phyloP scores from a whole-genome alignment of 768 basidiomycete species.

The Boletus vinaceobasis region DNA sequence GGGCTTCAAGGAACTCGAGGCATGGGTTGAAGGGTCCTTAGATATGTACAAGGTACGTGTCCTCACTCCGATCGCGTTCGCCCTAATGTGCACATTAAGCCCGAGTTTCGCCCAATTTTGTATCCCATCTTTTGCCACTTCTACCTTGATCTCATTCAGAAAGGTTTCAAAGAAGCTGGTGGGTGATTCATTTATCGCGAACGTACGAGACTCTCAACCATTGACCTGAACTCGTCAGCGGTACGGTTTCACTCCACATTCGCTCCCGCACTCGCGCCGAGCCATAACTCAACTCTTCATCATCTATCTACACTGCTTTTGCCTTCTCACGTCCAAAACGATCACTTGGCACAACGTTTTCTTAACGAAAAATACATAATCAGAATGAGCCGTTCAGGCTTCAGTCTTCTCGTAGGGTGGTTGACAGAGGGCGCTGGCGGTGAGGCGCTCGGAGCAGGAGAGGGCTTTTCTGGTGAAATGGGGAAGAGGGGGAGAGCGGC shows the following conservation, averaged over 20 bases:
- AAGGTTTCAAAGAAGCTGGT: constrained; percentile 90
- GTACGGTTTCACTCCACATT: constrained; percentile 72
- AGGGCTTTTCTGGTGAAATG: constrained; percentile 75
- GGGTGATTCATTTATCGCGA: constrained; percentile 25
- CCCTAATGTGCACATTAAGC: constrained; percentile 44
- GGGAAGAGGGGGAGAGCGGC: constrained; percentile 84
- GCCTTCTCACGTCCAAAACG: constrained; percentile 79
- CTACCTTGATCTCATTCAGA: constrained; percentile 89
- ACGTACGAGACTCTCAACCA: constrained; percentile 3
- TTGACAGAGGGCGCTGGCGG: constrained; percentile 89
- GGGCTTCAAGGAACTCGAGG: constrained; percentile 80
- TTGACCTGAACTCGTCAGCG: constrained; percentile 42
- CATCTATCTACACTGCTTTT: constrained; percentile 78
- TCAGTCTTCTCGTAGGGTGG: constrained; percentile 92
- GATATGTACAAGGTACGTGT: constrained; percentile 82
- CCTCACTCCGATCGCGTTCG: background rate
- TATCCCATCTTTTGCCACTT: constrained; percentile 98
- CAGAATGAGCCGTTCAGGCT: constrained; percentile 87
- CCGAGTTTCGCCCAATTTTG: constrained; percentile 88
- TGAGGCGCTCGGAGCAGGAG: constrained; percentile 75
- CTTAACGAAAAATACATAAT: constrained; percentile 88
- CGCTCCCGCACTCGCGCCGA: constrained; percentile 59
- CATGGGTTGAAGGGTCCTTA: constrained; percentile 86
- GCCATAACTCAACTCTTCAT: constrained; percentile 68
- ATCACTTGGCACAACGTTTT: constrained; percentile 80